A percentile compares a stretch with the other conserved stretches of the same genome.
Evolutionary conservation across 345 rosid genomes (phyloP).

Genomic region (Populus simonii): DNA sequence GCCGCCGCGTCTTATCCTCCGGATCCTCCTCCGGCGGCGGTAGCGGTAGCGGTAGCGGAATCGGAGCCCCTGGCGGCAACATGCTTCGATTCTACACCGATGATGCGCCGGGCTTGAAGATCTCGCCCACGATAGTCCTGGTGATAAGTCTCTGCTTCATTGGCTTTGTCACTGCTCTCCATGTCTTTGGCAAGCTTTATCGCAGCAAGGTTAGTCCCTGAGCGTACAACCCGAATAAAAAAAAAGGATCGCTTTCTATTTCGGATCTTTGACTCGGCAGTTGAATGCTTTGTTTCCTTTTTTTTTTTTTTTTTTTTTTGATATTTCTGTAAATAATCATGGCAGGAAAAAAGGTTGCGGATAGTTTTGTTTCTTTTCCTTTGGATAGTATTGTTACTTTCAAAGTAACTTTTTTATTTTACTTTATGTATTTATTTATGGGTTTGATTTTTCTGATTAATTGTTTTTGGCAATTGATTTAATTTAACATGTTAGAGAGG

Average conservation of each 20-base stretch:
- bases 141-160: constrained; percentile 95
- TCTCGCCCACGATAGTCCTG: constrained; percentile 87
- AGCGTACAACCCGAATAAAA: constrained; percentile 16
- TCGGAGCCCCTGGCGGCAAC: constrained; percentile 46
- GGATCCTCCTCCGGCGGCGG: constrained; percentile 39
- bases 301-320: background rate
- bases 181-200: constrained; percentile 87
- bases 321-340: constrained; percentile 20
- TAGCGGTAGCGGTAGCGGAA: constrained; percentile 19
- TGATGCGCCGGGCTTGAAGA: constrained; percentile 88
- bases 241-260: background rate
- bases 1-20: constrained; percentile 57
- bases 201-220: constrained; percentile 53
- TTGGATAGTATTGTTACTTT: background rate
- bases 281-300: background rate
- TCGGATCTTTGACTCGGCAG: constrained; percentile 13
- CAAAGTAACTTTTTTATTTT: background rate
- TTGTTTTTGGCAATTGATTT: too few relatives aligned
- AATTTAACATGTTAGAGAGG: background rate
- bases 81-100: constrained; percentile 97
- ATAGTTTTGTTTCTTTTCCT: too few relatives aligned
- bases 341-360: background rate
- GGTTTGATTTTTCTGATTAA: background rate
- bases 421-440: background rate
- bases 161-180: constrained; percentile 91